Evolutionary conservation across 371 early-diverging fungal genomes (phyloP).

Genomic region (Syncephalis fuscata): DNA sequence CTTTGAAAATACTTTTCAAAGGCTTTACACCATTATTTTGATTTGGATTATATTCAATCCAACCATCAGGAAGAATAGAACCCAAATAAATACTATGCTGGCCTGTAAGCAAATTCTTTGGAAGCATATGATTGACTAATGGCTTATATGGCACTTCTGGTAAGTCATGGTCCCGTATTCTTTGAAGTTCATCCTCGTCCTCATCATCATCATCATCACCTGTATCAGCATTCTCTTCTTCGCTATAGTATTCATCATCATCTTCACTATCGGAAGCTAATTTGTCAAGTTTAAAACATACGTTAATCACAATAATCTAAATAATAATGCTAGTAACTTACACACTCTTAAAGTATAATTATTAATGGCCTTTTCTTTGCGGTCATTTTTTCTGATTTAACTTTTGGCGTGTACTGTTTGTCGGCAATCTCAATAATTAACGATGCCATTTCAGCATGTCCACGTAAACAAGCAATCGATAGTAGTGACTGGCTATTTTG

Average conservation of each 20-base stretch:
- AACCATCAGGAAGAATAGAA: neutral
- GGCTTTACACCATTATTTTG: too few species aligned
- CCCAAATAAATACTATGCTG: neutral
- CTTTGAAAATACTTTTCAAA: too few species aligned
- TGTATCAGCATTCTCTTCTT: too few species aligned
- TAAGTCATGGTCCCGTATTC: too few species aligned
- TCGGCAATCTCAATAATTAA: conserved; percentile 3
- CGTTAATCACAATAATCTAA: neutral
- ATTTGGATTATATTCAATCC: neutral
- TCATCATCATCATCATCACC: too few species aligned
- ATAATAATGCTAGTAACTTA: neutral
- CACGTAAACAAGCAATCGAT: neutral
- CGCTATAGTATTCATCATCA: too few species aligned
- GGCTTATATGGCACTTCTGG: too few species aligned
- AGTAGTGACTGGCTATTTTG: neutral
- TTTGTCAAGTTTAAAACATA: too few species aligned
- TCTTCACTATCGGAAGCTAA: too few species aligned
- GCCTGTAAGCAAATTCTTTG: too few species aligned
- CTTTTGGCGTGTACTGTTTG: neutral
- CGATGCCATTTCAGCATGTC: neutral
- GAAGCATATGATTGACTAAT: too few species aligned
- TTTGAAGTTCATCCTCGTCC: too few species aligned
- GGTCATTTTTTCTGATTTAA: neutral
- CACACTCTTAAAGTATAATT: neutral
- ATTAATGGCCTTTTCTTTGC: neutral